Evolutionary conservation across 2,329 filamentous ascomycete genomes (phyloP), one percentile per base, ranked within the genome.

Genomic region (Trichophyton mentagrophytes): DNA sequence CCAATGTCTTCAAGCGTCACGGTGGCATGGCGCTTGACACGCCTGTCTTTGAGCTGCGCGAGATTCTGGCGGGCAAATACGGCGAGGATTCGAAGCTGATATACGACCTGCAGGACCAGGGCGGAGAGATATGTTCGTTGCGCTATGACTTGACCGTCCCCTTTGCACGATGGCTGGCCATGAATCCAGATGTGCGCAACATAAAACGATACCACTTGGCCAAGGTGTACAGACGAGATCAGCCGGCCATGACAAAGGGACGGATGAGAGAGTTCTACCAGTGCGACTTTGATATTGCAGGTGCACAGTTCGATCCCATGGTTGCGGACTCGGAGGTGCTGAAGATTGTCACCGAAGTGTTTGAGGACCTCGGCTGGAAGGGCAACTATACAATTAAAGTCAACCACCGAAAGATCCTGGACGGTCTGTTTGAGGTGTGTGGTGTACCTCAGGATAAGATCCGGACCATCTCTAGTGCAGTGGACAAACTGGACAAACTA

Each of bases 221-320:
- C 67, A 96, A 96, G 77, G 91, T 96, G 58, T 91, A 90, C 76
- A 81, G 88, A 64, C 78, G 87, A 72, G 88, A 91, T 72, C 87
- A 90, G 73, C 88, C 88, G 25, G 88, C 90, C 63, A 62, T 96
- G 77, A 89, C 87, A 64, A 93, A 95, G 73, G 92, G 91, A 58
- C 85, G 91, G 60, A 93, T 96, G 87, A 84, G 92, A 69, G 92
- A 96, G 76, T 96, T 96, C 75, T 96, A 95, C 78, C 91, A 96
- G 75, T 96, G 91, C 77, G 92, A 97, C 76, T 95, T 96, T 70
- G 91, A 96, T 72, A 92, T 96, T 75, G 91, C 91, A 11, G 90
- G 91, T 62, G 67, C 73, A 63, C 79, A 78, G 47, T 95, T 90
- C 77, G 92, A 96, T 71, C 76, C 89, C 60, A 96, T 96, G 90